These are phyloP conservation scores for Ceratobasidium sp. DNA, from an alignment of 1,284 basidiomycete genomes.

Conservation along the genomic window DNA sequence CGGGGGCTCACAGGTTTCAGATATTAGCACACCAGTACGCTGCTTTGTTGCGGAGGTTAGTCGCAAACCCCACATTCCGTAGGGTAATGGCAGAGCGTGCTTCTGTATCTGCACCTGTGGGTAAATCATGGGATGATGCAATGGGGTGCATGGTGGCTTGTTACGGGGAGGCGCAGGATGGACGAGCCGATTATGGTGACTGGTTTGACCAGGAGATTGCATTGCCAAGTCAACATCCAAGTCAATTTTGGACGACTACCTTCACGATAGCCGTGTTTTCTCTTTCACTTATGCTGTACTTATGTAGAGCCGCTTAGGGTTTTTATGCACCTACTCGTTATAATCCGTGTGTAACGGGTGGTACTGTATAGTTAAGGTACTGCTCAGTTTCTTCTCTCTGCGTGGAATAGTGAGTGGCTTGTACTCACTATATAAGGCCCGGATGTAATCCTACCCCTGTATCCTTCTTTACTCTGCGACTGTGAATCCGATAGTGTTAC, in stretches of 20 bases:
- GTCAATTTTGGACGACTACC: neutral
- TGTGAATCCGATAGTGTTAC: too few relatives aligned
- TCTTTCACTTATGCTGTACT: conserved; percentile 13
- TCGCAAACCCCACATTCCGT: conserved; percentile 57
- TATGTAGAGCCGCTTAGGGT: neutral
- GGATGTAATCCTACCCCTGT: too few relatives aligned
- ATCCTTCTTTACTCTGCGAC: too few relatives aligned
- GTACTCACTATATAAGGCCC: too few relatives aligned
- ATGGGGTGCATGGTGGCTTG: conserved; percentile 67
- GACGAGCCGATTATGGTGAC: neutral
- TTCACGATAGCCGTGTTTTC: neutral
- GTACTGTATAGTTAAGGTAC: too few relatives aligned
- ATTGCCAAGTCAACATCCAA: neutral
- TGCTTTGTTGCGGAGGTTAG: conserved; percentile 58
- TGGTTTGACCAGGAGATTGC: conserved; percentile 1
- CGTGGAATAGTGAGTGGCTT: too few relatives aligned
- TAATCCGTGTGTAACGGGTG: too few relatives aligned
- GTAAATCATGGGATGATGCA: conserved; percentile 66
- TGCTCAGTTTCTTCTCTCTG: too few relatives aligned
- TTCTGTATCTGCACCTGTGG: conserved; percentile 57
- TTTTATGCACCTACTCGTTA: conserved; percentile 1
- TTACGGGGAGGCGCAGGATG: conserved; percentile 58
- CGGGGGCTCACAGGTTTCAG: conserved; percentile 29
- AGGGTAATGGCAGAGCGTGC: conserved; percentile 60
- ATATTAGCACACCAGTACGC: conserved; percentile 58